Base-by-base conservation (phyloP, 83 land plant genomes). In the Isoetes engelmannii region DNA sequence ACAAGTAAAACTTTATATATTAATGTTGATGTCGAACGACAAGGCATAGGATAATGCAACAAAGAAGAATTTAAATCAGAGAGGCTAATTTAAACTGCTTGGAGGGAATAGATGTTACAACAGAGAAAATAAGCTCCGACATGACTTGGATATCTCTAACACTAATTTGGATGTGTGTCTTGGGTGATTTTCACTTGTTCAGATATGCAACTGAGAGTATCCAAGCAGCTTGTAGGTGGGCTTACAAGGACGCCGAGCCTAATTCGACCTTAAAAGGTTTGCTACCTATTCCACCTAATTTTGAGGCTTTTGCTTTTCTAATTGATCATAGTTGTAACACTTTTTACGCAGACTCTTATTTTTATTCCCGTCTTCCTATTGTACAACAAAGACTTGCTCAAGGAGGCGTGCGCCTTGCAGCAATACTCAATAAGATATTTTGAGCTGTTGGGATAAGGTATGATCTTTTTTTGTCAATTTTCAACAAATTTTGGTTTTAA, bases 351-450 rank as follows among this genome's bases (percentile, higher is more conserved):
- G 92, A 88, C 78, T 83, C 80, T 12, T 88, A 88, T 71, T 88
- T 86, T 46, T 78, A 78, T 6, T 82, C 90, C 45, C 77, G 92
- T 37, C 61, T 86, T 56, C 87, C 92, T 3, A 69, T 88, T 15
- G 85, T 88, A 46, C 80, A 81, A 73, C 74, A 72, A 59, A 73
- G 90, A 64, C 83, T 88, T 17, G 90, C 92, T 1, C 84, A 86
- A 75, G 83, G 87, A 49, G 92, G 90, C 0, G 75, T 86, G 44
- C 77, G 92, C 50, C 72, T 86, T 64, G 92, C 92, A 49, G 72
- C 87, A 15, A 82, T 74, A 18, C 83, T 86, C 66, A 88, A 88
- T 68, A 78, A 76, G 15, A 79, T 88, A 7, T 86, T 88, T 48
- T 15, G 13, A 51, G 55, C 55, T 51, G 37, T 28, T 28, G 37